Evolutionary conservation across 192 early-diverging fungal species (phyloP), one percentile per base, ranked within the genome.

Genomic region (Piromyces finnis): DNA sequence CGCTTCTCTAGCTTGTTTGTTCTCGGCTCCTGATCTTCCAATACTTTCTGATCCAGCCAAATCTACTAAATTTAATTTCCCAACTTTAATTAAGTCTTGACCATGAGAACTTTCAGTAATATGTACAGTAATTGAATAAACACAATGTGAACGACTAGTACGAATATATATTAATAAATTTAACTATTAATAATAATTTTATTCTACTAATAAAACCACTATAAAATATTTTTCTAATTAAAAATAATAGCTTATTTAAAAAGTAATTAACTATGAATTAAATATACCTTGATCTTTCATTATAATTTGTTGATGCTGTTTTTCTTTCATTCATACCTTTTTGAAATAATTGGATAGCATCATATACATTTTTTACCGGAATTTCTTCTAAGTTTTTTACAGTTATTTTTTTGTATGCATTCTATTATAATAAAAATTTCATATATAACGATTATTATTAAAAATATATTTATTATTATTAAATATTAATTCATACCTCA

Each of bases 1-100:
- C 28, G 95, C 95, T 84, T 99, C 97, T 78, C 91, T 89, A n/a
- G 94, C 95, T 18, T 94, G 84, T 26, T 84, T 83, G 78, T 92
- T 88, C 83, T 97, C 93, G 0, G 95, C 96, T 14, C 96, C 97
- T 0, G 94, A 94, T 29, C 94, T 91, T 1, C 92, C 92, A 82
- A 97, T 94, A 82, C 96, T 96, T 80, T 99, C 96, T 37, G 93
- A 94, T 6, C 97, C 96, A 0, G 97, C 96, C 79, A 99, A 82
- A 85, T 99, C 97, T 0, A 99, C 97, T 27, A 99, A 87, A 83
- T 98, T 97, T 18, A 99, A 86, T 80, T 99, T 99, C n/a, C 96
- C 97, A 36, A 86, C 85, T 95, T 81, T 96, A n/a, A 95, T 82
- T 1, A 97, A 83, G 37, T 95, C 94, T 81, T 97, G 93, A 30